Evolutionary conservation across 371 early-diverging fungal species (phyloP).

Genomic region (Rozella allomycis): DNA sequence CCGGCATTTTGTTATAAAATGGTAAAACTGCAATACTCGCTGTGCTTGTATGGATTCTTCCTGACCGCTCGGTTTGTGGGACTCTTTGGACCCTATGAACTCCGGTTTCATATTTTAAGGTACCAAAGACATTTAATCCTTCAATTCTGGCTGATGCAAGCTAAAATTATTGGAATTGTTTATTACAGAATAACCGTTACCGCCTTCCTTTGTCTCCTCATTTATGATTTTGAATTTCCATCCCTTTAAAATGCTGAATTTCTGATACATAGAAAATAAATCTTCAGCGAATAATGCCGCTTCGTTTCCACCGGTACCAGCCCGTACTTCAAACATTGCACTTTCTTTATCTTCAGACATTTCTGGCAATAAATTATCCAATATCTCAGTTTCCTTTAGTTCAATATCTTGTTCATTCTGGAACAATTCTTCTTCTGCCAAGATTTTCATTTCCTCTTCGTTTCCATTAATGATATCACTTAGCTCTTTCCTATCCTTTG

Average conservation of each 20-base stretch:
- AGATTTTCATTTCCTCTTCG: too few relatives aligned
- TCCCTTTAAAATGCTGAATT: conserved; percentile 30
- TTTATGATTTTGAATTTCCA: conserved; percentile 47
- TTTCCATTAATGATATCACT: too few relatives aligned
- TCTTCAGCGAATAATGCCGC: conserved; percentile 53
- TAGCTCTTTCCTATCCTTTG: too few relatives aligned
- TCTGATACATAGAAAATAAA: conserved; percentile 49
- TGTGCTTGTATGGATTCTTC: conserved; percentile 65
- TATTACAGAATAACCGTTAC: too few relatives aligned
- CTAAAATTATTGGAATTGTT: too few relatives aligned
- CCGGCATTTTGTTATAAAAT: neutral
- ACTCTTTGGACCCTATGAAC: conserved; percentile 47
- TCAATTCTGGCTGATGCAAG: conserved; percentile 37
- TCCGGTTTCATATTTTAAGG: conserved; percentile 39
- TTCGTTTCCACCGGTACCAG: conserved; percentile 63
- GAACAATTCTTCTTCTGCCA: too few relatives aligned
- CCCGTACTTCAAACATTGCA: conserved; percentile 54
- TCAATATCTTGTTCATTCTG: too few relatives aligned
- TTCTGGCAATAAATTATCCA: conserved; percentile 30
- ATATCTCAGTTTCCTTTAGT: too few relatives aligned
- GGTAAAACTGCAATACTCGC: conserved; percentile 63
- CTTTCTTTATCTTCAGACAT: conserved; percentile 42
- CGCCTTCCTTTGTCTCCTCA: conserved; percentile 24
- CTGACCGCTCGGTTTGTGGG: conserved; percentile 56
- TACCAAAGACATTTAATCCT: conserved; percentile 47